Base-by-base conservation (phyloP, 257 asterid genomes). In the Nicotiana otophora region DNA sequence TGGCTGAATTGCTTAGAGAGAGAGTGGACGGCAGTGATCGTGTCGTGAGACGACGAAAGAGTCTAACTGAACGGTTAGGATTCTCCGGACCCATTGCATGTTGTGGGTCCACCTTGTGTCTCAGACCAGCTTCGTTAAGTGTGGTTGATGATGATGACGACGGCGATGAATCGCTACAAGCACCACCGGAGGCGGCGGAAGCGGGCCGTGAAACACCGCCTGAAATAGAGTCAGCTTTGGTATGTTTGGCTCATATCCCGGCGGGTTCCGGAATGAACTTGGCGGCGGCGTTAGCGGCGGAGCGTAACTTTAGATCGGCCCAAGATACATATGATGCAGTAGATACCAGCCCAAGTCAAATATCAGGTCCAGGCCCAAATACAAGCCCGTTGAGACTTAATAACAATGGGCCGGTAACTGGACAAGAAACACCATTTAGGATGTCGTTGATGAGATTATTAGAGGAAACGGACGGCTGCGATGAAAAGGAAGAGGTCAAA, bases 281-380 rank as follows among this genome's bases (percentile, higher is more conserved):
- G 81, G 99, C 98, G 36, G 93, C 92, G 75, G 99, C 98, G 76
- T 77, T 96, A 85, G 96, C 93, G 3, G 96, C 96, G 1, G 99
- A 95, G 87, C 84, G 99, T 80, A 89, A 91, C 81, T 69, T 90
- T 68, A 87, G 95, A 90, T 93, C 94, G 66, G 88, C 69, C 86
- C 83, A 85, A n/a, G 97, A 90, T 20, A 62, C 88, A 0, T 84
- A 85, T 0, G 82, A 17, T 39, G 84, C 34, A 31, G 5, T 31
- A 31, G 34, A 42, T 8, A 9, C 12, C 9, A 42, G 51, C 51
- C 51, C 51, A 42, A 9, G 4, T 42, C 51, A 2, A 42, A 42
- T 42, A 9, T 42, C 58, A 69, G 78, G 60, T 0, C 36, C 34
- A 57, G 48, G 60, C 53, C 58, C 61, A 23, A 78, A 76, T 34